A percentile compares a stretch with the other conserved stretches of the same genome.
phyloP scores from a whole-genome alignment of 2,329 filamentous ascomycete genomes.

The Stachybotrys echinatus region DNA sequence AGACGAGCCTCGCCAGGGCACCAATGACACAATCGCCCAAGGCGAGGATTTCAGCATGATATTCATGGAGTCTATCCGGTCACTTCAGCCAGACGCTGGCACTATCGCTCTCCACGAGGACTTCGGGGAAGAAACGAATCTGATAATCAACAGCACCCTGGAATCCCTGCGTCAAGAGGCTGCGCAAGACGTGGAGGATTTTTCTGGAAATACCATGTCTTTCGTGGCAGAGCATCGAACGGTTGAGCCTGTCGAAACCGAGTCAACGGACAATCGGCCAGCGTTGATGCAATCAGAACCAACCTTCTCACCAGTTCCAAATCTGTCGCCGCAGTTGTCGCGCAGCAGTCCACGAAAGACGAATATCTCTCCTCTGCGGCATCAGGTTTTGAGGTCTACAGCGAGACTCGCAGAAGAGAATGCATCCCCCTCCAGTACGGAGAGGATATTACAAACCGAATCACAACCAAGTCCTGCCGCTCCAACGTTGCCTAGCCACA shows the following conservation, averaged over 20 bases:
- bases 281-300: neutral
- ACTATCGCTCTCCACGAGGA: conserved; percentile 32
- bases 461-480: conserved; percentile 5
- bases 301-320: neutral
- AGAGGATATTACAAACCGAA: neutral
- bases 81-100: conserved; percentile 32
- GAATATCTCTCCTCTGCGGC: conserved; percentile 22
- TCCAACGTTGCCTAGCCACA: conserved; percentile 4
- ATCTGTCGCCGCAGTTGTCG: conserved; percentile 19
- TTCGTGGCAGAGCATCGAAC: conserved; percentile 13
- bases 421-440: neutral
- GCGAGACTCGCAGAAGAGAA: conserved; percentile 15
- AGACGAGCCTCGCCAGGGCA: conserved; percentile 20
- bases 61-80: conserved; percentile 48
- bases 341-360: conserved; percentile 29
- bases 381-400: conserved; percentile 25
- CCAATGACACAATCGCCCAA: conserved; percentile 39
- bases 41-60: conserved; percentile 57
- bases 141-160: conserved; percentile 51
- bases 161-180: conserved; percentile 39
- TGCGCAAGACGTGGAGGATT: conserved; percentile 10
- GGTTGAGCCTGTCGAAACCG: neutral
- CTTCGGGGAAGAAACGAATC: conserved; percentile 50
- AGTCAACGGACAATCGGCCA: neutral
- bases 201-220: neutral